A percentile compares a stretch with the other conserved stretches of the same genome.
Conservation (phyloP, 345 rosid species). For the Adansonia digitata region DNA sequence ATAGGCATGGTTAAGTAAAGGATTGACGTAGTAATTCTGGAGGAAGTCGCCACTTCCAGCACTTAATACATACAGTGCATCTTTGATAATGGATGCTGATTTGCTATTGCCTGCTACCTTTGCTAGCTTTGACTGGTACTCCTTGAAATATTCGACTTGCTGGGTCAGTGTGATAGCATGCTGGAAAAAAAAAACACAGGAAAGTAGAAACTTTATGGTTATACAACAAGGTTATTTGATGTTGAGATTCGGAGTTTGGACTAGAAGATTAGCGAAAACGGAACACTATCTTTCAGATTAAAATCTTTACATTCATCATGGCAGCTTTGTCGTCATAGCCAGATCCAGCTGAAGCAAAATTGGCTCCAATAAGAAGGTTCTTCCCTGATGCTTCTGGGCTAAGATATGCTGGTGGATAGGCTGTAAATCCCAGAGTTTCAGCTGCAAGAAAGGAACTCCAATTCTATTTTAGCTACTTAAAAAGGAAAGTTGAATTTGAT, state of each 20-base stretch:
- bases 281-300: not conserved
- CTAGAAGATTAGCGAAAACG: not conserved
- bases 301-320: not conserved
- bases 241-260: not conserved
- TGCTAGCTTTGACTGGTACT: conserved; percentile 65
- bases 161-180: conserved; percentile 70
- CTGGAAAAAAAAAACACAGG: conserved; percentile 35
- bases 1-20: conserved; percentile 44
- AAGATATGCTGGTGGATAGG: conserved; percentile 71
- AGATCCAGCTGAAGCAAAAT: conserved; percentile 91
- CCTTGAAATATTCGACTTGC: conserved; percentile 70
- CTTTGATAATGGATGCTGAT: conserved; percentile 57
- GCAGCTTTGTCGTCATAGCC: conserved; percentile 86
- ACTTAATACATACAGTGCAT: conserved; percentile 57
- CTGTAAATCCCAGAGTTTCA: conserved; percentile 79
- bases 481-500: not conserved
- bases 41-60: conserved; percentile 88
- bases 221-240: not conserved
- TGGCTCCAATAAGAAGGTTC: conserved; percentile 82
- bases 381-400: conserved; percentile 87
- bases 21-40: conserved; percentile 81
- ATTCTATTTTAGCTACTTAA: not conserved
- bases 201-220: not conserved
- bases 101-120: conserved; percentile 54
- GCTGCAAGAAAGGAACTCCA: conserved; percentile 35